These are phyloP conservation scores for Chamaecyparis obtusa DNA, from an alignment of 75 land plant species.

Conservation along the genomic window DNA sequence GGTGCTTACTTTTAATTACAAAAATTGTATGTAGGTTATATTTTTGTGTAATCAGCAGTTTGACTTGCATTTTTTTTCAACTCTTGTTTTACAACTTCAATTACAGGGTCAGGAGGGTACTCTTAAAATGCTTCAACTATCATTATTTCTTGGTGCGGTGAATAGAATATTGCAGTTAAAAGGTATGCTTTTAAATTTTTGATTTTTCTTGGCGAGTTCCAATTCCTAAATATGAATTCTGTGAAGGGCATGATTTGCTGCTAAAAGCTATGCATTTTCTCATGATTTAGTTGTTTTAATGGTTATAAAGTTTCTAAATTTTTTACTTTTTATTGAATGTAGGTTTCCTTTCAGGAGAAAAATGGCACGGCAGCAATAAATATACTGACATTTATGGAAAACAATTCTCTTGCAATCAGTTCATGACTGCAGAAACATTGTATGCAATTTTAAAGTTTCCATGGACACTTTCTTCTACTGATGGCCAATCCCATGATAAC, in stretches of 20 bases:
- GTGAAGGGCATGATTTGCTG: background rate
- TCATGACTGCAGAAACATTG: conserved; percentile 16
- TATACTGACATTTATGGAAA: background rate
- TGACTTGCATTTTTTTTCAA: background rate
- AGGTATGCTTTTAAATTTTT: conserved; percentile 23
- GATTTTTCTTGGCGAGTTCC: background rate
- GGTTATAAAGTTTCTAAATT: background rate
- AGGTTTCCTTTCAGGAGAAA: conserved; percentile 26
- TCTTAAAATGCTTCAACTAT: conserved; percentile 42
- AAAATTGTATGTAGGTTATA: background rate
- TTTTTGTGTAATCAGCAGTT: background rate
- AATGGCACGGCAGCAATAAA: conserved; percentile 7
- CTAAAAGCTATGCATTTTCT: background rate
- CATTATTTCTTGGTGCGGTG: conserved; percentile 73
- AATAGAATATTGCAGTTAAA: conserved; percentile 47
- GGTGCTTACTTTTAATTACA: conserved; percentile 31
- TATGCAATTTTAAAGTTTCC: conserved; percentile 44
- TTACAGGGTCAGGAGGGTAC: conserved; percentile 48
- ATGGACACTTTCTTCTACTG: conserved; percentile 34
- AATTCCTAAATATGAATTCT: background rate
- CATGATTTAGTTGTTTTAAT: background rate
- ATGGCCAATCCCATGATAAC: conserved; percentile 14
- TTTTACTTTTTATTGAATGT: background rate
- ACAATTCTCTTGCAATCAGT: background rate
- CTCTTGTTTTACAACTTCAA: conserved; percentile 1